Conservation (phyloP, 2,329 filamentous ascomycete species). For the Stromatinia cepivora region DNA sequence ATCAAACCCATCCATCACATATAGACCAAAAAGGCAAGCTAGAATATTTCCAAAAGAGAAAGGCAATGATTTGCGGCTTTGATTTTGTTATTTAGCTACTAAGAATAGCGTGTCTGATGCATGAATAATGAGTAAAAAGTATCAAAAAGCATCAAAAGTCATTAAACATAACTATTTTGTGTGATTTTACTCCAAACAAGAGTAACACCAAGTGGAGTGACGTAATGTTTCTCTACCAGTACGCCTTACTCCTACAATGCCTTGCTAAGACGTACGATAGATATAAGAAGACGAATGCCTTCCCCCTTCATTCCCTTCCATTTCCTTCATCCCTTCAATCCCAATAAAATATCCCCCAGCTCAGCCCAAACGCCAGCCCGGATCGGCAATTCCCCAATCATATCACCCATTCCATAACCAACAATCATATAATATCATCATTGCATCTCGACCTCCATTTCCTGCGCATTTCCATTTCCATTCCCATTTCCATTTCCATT, state of each 20-base stretch:
- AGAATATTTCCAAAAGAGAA: background rate
- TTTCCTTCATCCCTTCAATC: background rate
- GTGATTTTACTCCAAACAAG: background rate
- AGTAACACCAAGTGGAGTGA: slow-evolving; percentile 5
- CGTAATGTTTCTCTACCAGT: slow-evolving; percentile 21
- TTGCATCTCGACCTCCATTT: slow-evolving; percentile 54
- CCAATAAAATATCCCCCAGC: background rate
- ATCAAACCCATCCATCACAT: slow-evolving; percentile 24
- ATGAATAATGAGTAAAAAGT: slow-evolving; percentile 27
- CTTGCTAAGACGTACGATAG: slow-evolving; percentile 20
- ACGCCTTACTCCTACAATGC: slow-evolving; percentile 33
- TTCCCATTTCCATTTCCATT: slow-evolving; percentile 24
- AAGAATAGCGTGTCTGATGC: slow-evolving; percentile 32
- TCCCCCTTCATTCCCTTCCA: background rate
- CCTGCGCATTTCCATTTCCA: slow-evolving; percentile 29
- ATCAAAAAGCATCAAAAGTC: slow-evolving; percentile 7
- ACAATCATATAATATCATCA: slow-evolving; percentile 33
- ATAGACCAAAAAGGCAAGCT: slow-evolving; percentile 3
- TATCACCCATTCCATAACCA: slow-evolving; percentile 2
- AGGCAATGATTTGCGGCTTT: slow-evolving; percentile 6
- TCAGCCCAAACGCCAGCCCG: slow-evolving; percentile 10
- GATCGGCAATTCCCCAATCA: slow-evolving; percentile 12
- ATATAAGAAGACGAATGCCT: background rate
- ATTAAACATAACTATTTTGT: background rate
- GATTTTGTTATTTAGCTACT: slow-evolving; percentile 2